Evolutionary conservation across 2,329 filamentous ascomycete species (phyloP).

Genomic region (Nigrospora oryzae): DNA sequence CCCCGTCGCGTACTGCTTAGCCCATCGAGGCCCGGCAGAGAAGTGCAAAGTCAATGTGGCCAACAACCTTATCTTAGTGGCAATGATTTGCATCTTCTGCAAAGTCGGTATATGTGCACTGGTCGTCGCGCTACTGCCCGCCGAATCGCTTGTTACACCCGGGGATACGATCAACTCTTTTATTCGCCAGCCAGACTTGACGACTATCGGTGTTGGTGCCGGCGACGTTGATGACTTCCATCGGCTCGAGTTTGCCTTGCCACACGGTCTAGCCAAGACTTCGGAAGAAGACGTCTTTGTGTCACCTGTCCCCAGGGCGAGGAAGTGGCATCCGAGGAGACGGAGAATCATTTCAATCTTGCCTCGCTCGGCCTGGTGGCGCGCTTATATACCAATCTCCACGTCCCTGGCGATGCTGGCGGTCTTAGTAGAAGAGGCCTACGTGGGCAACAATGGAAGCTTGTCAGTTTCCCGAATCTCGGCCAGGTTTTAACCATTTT

Average conservation of each 20-base stretch:
- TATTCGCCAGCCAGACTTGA: background rate
- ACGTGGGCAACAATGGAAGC: background rate
- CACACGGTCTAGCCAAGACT: background rate
- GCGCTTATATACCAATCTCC: no score
- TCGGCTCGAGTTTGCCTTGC: background rate
- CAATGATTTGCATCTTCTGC: background rate
- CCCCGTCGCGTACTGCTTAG: background rate
- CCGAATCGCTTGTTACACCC: background rate
- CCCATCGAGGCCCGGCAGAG: background rate
- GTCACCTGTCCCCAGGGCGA: background rate
- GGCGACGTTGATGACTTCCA: background rate
- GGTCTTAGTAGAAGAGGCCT: background rate
- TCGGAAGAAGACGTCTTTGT: background rate
- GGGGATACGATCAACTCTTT: background rate
- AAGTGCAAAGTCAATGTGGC: background rate
- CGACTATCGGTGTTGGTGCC: background rate
- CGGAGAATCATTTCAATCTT: background rate
- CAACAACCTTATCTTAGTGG: background rate
- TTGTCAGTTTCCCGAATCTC: background rate
- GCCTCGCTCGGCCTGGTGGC: background rate
- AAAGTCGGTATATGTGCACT: background rate
- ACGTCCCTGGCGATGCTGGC: no score
- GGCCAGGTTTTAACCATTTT: background rate
- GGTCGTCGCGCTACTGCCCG: background rate
- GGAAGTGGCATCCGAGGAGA: background rate